Percentiles rank a stretch among this genome's conserved stretches.
Evolutionary conservation across 768 basidiomycete species (phyloP).

Genomic region (Arthromyces matolae): DNA sequence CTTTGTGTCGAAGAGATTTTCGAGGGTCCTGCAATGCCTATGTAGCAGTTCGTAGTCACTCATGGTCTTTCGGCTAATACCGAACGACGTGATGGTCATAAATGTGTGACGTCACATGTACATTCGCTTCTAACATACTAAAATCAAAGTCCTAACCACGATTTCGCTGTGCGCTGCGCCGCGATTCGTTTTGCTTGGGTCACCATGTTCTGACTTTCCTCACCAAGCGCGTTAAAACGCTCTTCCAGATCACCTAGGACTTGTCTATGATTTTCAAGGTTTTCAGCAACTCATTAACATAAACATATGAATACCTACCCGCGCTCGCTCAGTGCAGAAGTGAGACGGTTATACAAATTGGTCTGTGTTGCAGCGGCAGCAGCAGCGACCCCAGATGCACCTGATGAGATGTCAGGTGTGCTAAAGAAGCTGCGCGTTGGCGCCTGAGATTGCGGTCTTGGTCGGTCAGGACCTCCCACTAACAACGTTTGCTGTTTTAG

Average conservation of each 20-base stretch:
- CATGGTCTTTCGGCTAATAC: slow-evolving; percentile 42
- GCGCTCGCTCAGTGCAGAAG: slow-evolving; percentile 58
- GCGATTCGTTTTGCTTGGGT: slow-evolving; percentile 66
- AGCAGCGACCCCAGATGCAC: slow-evolving; percentile 17
- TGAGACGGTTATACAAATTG: slow-evolving; percentile 42
- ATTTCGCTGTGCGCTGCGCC: slow-evolving; percentile 57
- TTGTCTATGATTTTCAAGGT: slow-evolving; percentile 38
- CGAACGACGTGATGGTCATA: too few species aligned
- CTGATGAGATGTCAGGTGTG: slow-evolving; percentile 5
- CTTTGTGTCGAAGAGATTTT: slow-evolving; percentile 89
- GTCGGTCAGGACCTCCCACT: slow-evolving; percentile 70
- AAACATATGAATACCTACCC: slow-evolving; percentile 55
- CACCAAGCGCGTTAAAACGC: slow-evolving; percentile 58
- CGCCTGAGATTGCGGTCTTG: slow-evolving; percentile 35
- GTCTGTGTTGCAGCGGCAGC: slow-evolving; percentile 28
- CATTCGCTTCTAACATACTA: not conserved
- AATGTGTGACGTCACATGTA: slow-evolving; percentile 10
- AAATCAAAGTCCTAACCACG: slow-evolving; percentile 57
- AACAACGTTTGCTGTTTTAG: not conserved
- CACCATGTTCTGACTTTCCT: slow-evolving; percentile 64
- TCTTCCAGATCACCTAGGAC: slow-evolving; percentile 59
- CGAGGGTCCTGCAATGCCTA: slow-evolving; percentile 88
- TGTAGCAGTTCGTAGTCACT: slow-evolving; percentile 85
- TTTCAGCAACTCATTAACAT: not conserved
- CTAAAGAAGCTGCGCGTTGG: slow-evolving; percentile 1